Percentiles rank a stretch among this genome's conserved stretches.
Conservation (phyloP, 129 eudicot genomes). For the Mikania micrantha region DNA sequence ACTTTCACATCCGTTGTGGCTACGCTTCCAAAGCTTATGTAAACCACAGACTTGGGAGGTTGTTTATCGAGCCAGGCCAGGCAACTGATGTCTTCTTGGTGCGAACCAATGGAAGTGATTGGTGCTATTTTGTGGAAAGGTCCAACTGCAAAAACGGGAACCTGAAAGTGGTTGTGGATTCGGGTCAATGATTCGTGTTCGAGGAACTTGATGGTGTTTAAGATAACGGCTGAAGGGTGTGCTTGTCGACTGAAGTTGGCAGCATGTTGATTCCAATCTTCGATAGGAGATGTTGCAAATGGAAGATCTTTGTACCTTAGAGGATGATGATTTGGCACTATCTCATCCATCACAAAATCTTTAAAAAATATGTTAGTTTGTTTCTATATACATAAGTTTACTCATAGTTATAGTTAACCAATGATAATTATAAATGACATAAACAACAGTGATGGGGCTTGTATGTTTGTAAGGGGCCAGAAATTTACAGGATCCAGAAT, state of each 20-base stretch:
- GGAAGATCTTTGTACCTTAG: conserved; percentile 56
- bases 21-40: conserved; percentile 53
- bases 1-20: conserved; percentile 24
- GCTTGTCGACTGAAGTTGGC: not conserved
- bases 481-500: no score
- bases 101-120: conserved; percentile 18
- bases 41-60: no score
- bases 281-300: not conserved
- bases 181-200: conserved; percentile 28
- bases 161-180: conserved; percentile 25
- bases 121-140: conserved; percentile 47
- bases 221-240: conserved; percentile 38
- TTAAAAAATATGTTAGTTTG: conserved; percentile 3
- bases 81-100: conserved; percentile 33
- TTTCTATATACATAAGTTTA: no score
- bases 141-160: conserved; percentile 44
- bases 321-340: conserved; percentile 35
- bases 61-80: conserved; percentile 50
- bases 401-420: no score
- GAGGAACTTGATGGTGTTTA: conserved; percentile 40
- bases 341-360: conserved; percentile 39
- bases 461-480: no score
- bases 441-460: no score
- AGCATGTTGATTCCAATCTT: conserved; percentile 8
- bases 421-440: no score